A percentile compares a stretch with the other conserved stretches of the same genome.
Evolutionary conservation across 306 rosid genomes (phyloP).

Genomic region (Echinosophora koreensis): DNA sequence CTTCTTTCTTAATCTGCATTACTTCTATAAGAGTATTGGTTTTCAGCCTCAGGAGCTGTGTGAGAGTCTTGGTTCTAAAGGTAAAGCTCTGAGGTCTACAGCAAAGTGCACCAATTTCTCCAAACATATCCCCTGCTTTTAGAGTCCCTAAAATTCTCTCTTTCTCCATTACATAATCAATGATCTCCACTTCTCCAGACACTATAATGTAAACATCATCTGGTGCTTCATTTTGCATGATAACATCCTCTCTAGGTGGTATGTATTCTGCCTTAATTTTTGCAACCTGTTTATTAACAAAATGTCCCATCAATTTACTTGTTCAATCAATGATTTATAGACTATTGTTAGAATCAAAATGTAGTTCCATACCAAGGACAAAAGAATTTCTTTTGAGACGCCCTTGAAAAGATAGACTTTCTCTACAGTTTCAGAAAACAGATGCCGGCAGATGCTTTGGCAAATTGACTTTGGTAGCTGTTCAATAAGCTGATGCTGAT

Average conservation of each 20-base stretch:
- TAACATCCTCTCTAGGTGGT: constrained; percentile 94
- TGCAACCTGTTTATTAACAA: constrained; percentile 63
- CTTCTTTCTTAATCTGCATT: constrained; percentile 67
- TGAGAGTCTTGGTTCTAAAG: constrained; percentile 83
- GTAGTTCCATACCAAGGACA: constrained; percentile 59
- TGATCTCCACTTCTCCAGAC: constrained; percentile 88
- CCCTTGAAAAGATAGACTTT: constrained; percentile 83
- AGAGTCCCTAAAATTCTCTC: constrained; percentile 70
- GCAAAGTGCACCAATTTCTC: constrained; percentile 83
- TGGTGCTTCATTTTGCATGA: constrained; percentile 77
- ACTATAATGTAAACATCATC: constrained; percentile 89
- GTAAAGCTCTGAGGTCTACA: constrained; percentile 72
- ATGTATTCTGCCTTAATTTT: constrained; percentile 89
- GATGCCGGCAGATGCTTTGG: constrained; percentile 74
- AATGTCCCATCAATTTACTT: not conserved
- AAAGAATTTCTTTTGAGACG: constrained; percentile 70
- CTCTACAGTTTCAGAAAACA: constrained; percentile 72
- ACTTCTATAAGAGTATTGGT: constrained; percentile 65
- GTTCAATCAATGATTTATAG: not conserved
- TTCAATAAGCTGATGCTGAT: constrained; percentile 79
- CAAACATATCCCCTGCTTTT: constrained; percentile 74
- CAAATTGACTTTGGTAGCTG: constrained; percentile 90
- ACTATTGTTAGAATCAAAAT: constrained; percentile 9
- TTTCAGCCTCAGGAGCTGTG: constrained; percentile 86
- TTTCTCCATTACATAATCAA: constrained; percentile 59